Evolutionary conservation across 2,329 filamentous ascomycete species (phyloP).

Genomic region (Colletotrichum destructivum): DNA sequence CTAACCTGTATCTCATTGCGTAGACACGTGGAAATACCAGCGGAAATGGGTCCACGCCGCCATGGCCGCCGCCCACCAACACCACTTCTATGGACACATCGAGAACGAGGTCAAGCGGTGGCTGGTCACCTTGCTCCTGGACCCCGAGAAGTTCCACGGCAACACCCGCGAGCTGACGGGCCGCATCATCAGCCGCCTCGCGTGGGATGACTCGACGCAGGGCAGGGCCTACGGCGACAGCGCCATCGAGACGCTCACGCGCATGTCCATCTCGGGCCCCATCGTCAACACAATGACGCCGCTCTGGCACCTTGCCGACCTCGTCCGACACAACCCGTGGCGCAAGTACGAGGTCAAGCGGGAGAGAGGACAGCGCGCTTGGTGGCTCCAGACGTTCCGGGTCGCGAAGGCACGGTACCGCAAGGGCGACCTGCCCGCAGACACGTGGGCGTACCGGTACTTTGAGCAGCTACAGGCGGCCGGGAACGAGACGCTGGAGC

Average conservation of each 20-base stretch:
- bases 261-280: constrained; percentile 67
- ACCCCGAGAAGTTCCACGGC: constrained; percentile 61
- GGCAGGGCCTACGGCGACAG: constrained; percentile 62
- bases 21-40: constrained; percentile 64
- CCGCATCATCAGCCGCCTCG: constrained; percentile 64
- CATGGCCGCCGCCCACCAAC: constrained; percentile 57
- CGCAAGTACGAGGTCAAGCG: constrained; percentile 61
- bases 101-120: constrained; percentile 62
- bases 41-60: constrained; percentile 68
- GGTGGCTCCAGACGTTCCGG: constrained; percentile 62
- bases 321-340: constrained; percentile 61
- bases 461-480: constrained; percentile 59
- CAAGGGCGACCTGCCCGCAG: constrained; percentile 56
- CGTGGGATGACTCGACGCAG: constrained; percentile 65
- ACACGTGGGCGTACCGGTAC: constrained; percentile 66
- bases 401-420: constrained; percentile 59
- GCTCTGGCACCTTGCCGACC: constrained; percentile 61
- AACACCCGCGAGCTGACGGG: constrained; percentile 65
- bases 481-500: constrained; percentile 57
- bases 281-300: constrained; percentile 66
- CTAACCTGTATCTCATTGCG: background rate
- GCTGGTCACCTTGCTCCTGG: constrained; percentile 61
- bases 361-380: constrained; percentile 59
- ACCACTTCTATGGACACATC: constrained; percentile 64
- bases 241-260: constrained; percentile 63